Evolutionary conservation across 192 early-diverging fungal species (phyloP).

Genomic region (Dispira parvispora): DNA sequence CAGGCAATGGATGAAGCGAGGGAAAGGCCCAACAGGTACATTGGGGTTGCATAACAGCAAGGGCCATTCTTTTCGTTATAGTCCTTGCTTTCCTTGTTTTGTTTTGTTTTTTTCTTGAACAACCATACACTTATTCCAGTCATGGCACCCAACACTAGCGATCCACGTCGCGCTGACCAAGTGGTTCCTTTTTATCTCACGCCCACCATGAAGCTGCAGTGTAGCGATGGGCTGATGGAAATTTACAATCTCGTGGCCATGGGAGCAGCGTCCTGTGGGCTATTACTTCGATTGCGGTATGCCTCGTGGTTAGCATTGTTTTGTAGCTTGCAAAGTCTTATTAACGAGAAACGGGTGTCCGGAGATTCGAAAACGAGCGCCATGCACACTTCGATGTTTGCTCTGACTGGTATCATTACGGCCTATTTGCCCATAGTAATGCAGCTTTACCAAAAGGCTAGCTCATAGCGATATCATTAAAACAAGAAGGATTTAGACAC

Average conservation of each 20-base stretch:
- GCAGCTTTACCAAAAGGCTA: too few species aligned
- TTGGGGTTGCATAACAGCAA: too few species aligned
- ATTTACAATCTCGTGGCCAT: slow-evolving; percentile 9
- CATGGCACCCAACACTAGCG: slow-evolving; percentile 4
- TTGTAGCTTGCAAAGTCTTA: background rate
- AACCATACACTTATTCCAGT: too few species aligned
- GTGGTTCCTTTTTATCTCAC: slow-evolving; percentile 3
- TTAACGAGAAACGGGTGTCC: background rate
- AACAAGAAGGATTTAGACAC: too few species aligned
- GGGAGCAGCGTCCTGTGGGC: background rate
- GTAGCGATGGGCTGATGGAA: background rate
- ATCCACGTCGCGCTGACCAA: background rate
- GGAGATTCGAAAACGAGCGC: background rate
- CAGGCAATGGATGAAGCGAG: too few species aligned
- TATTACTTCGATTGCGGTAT: slow-evolving; percentile 8
- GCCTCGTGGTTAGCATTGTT: slow-evolving; percentile 6
- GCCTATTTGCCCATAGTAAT: background rate
- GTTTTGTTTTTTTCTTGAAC: too few species aligned
- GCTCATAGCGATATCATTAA: too few species aligned
- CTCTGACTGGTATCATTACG: background rate
- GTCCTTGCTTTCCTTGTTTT: too few species aligned
- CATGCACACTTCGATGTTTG: background rate
- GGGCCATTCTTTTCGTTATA: too few species aligned
- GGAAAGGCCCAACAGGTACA: too few species aligned
- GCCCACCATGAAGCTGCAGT: background rate